A percentile compares a stretch with the other conserved stretches of the same genome.
Evolutionary conservation across 805 yeast genomes (phyloP).

Genomic region (Metschnikowia cerradonensis): DNA sequence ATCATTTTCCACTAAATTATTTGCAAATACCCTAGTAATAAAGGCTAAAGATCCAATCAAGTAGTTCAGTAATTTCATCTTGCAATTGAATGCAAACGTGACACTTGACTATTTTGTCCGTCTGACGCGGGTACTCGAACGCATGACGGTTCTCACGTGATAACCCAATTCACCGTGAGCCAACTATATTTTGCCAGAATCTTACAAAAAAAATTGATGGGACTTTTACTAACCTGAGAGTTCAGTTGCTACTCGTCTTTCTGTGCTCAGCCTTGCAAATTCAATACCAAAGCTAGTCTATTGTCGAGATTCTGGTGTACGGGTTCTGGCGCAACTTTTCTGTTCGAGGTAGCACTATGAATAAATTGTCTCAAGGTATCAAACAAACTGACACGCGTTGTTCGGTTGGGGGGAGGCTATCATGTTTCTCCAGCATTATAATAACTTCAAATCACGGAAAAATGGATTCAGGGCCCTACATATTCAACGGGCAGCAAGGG

Average conservation of each 20-base stretch:
- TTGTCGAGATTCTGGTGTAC: not conserved
- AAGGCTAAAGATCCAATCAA: slow-evolving; percentile 8
- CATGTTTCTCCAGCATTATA: not conserved
- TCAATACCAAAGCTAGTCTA: not conserved
- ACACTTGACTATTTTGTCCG: not conserved
- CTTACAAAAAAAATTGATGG: not conserved
- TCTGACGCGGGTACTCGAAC: not conserved
- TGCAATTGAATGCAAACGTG: not conserved
- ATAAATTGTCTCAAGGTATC: not conserved
- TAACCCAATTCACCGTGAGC: not conserved
- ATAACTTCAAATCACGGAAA: not conserved
- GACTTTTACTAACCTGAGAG: not conserved
- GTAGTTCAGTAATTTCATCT: slow-evolving; percentile 11
- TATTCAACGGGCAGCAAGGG: slow-evolving; percentile 7
- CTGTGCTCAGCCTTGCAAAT: not conserved
- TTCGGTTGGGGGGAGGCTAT: not conserved
- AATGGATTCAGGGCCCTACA: slow-evolving; percentile 7
- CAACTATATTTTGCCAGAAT: not conserved
- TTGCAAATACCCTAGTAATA: slow-evolving; percentile 8
- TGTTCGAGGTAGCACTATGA: not conserved
- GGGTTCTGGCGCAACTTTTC: slow-evolving; percentile 6
- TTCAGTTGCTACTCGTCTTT: not conserved
- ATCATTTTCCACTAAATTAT: not conserved
- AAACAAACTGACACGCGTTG: not conserved
- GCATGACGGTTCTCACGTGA: slow-evolving; percentile 1